phyloP scores from a whole-genome alignment of 176 grass and related monocot species.

The Hsuehochloa calcarea region DNA sequence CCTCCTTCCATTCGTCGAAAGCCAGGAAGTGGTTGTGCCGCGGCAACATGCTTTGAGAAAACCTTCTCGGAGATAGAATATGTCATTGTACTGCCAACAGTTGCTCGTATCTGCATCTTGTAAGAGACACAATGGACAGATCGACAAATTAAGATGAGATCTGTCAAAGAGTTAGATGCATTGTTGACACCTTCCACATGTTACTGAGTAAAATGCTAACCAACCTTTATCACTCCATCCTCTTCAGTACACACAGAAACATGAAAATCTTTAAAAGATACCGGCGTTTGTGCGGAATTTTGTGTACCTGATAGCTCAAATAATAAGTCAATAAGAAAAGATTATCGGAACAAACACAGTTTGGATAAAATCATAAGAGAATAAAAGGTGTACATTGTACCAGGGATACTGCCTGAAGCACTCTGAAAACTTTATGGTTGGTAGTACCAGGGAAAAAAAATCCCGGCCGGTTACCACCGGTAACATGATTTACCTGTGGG shows the following conservation, averaged over 20 bases:
- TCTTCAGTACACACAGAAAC: slow-evolving; percentile 26
- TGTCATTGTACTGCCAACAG: slow-evolving; percentile 39
- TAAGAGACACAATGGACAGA: slow-evolving; percentile 13
- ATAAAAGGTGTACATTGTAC: slow-evolving; percentile 28
- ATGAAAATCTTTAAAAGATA: slow-evolving; percentile 43
- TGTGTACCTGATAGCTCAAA: slow-evolving; percentile 39
- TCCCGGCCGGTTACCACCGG: too few relatives aligned
- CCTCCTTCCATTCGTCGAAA: slow-evolving; percentile 74
- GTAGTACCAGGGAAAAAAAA: too few relatives aligned
- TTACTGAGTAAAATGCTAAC: slow-evolving; percentile 9
- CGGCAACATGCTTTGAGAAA: slow-evolving; percentile 51
- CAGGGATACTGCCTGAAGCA: slow-evolving; percentile 39
- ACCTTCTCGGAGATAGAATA: slow-evolving; percentile 48
- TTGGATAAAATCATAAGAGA: slow-evolving; percentile 20
- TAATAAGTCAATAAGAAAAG: neutral
- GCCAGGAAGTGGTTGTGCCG: slow-evolving; percentile 72
- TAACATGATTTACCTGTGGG: too few relatives aligned
- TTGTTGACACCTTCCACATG: neutral
- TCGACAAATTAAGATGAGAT: slow-evolving; percentile 24
- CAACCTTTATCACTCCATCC: slow-evolving; percentile 59
- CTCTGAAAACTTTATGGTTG: slow-evolving; percentile 23
- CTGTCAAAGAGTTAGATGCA: neutral
- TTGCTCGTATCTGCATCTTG: slow-evolving; percentile 53
- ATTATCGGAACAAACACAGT: neutral
- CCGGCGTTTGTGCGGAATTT: neutral